Percentiles rank a stretch among this genome's conserved stretches.
phyloP scores from a whole-genome alignment of 2,329 filamentous ascomycete genomes.

The Cladophialophora exuberans region DNA sequence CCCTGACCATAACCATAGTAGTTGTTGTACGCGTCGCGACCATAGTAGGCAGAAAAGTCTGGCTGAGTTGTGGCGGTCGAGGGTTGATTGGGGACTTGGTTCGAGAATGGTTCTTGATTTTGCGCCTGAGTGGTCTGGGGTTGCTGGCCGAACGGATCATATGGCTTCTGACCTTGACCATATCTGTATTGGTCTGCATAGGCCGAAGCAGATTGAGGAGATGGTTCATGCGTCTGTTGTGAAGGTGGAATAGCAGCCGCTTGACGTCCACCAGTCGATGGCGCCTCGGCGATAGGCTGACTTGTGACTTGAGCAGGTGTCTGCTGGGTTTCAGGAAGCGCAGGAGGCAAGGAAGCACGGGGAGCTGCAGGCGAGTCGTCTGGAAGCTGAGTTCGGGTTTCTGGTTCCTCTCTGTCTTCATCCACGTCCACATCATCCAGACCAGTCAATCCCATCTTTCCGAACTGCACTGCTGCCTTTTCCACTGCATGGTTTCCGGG shows the following conservation, averaged over 20 bases:
- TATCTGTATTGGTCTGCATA: slow-evolving; percentile 55
- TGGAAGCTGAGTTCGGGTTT: slow-evolving; percentile 90
- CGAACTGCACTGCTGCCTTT: slow-evolving; percentile 90
- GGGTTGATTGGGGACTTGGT: slow-evolving; percentile 61
- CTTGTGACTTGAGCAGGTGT: slow-evolving; percentile 43
- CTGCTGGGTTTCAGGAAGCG: slow-evolving; percentile 50
- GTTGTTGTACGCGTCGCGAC: slow-evolving; percentile 74
- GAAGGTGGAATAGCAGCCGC: slow-evolving; percentile 64
- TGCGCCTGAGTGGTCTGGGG: slow-evolving; percentile 59
- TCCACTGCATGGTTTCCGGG: slow-evolving; percentile 95
- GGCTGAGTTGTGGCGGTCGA: slow-evolving; percentile 63
- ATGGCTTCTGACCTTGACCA: slow-evolving; percentile 70
- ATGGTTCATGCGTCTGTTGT: slow-evolving; percentile 49
- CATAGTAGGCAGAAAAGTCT: slow-evolving; percentile 87
- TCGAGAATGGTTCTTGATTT: slow-evolving; percentile 62
- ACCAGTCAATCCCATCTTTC: slow-evolving; percentile 87
- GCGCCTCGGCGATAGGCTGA: slow-evolving; percentile 41
- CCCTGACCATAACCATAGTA: slow-evolving; percentile 71
- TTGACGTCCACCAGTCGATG: slow-evolving; percentile 58
- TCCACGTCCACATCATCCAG: slow-evolving; percentile 82
- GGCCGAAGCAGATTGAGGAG: slow-evolving; percentile 50
- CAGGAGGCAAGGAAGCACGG: slow-evolving; percentile 82
- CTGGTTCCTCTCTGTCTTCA: slow-evolving; percentile 90
- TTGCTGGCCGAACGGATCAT: slow-evolving; percentile 77
- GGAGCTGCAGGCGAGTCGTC: slow-evolving; percentile 90